Base-by-base conservation (phyloP, 257 asterid genomes). In the Striga asiatica region DNA sequence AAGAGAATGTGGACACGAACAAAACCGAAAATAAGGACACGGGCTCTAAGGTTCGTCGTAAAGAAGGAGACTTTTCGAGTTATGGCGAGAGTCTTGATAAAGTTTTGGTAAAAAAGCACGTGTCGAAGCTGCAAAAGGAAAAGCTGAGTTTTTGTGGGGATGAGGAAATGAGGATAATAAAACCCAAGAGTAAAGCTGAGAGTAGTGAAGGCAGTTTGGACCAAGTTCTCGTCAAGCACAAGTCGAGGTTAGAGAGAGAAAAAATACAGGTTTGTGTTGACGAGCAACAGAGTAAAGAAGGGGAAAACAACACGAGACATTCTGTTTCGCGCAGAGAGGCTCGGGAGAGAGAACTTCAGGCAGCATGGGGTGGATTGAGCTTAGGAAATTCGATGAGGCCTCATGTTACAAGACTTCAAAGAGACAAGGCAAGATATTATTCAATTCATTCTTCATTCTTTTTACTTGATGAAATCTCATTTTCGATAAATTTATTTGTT, bases 351-450 rank as follows among this genome's bases (percentile, higher is more conserved):
- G 96, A 91, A 75, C 23, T 83, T 66, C 82, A 80, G 66, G 89
- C 74, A 51, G 82, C 89, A 16, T 91, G 98, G 95, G 96, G 96
- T 56, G 96, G 96, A 14, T 64, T 91, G 76, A 81, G 95, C 72
- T 72, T 89, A 4, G 98, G 95, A 38, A 83, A 86, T 64, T 91
- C 96, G 2, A 65, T 91, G 52, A 81, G 73, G 24, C 95, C 94
- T n/a, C 96, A 80, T 35, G 52, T 86, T 32, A 86, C 98, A 20
- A 83, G 82, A 53, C 95, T 91, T 55, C 77, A 91, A 72, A 54
- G 78, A 14, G 89, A 91, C 56, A 87, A 92, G 98, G 95, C 68
- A 77, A 69, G 74, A 24, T 67, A 20, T 47, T 1, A 24, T 10
- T n/a, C 12, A 7, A 16, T 21, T 6, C 7, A 24, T 39, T 9